Percentiles rank a stretch among this genome's conserved stretches.
Evolutionary conservation across 2,329 filamentous ascomycete species (phyloP).

Genomic region (Dactylellina drechsleri): DNA sequence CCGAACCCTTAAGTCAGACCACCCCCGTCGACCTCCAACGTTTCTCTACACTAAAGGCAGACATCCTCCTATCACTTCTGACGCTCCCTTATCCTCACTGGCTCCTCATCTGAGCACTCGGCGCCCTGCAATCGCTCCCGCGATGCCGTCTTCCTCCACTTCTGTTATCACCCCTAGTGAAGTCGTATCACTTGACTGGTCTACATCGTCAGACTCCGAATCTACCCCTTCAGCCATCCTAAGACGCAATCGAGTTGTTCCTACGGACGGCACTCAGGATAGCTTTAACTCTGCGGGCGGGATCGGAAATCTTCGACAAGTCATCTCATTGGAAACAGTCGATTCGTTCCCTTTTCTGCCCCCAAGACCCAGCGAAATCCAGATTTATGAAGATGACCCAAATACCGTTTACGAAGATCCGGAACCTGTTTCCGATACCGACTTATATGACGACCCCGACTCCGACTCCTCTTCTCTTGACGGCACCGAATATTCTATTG

Average conservation of each 20-base stretch:
- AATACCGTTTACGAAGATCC: neutral
- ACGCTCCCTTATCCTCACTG: neutral
- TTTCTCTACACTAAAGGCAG: constrained; percentile 50
- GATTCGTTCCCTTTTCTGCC: constrained; percentile 38
- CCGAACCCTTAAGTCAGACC: constrained; percentile 34
- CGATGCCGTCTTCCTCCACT: constrained; percentile 1
- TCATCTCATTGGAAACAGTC: constrained; percentile 36
- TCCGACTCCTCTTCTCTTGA: neutral
- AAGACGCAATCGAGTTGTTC: neutral
- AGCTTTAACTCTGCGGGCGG: neutral
- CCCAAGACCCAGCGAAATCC: constrained; percentile 1
- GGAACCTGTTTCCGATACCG: no score
- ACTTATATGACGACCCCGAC: neutral
- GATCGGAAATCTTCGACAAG: constrained; percentile 8
- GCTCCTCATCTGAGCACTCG: neutral
- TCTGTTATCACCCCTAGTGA: constrained; percentile 3
- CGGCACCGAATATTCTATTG: no score
- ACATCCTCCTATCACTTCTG: constrained; percentile 19
- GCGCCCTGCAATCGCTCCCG: constrained; percentile 2
- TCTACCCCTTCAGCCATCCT: constrained; percentile 4
- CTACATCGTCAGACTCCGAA: constrained; percentile 32
- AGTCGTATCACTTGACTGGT: constrained; percentile 23
- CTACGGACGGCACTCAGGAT: constrained; percentile 11
- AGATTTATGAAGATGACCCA: constrained; percentile 28
- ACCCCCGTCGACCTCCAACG: constrained; percentile 29